These are phyloP conservation scores for Blastobotrys illinoisensis DNA, from an alignment of 1,139 yeast genomes.

Conservation along the genomic window DNA sequence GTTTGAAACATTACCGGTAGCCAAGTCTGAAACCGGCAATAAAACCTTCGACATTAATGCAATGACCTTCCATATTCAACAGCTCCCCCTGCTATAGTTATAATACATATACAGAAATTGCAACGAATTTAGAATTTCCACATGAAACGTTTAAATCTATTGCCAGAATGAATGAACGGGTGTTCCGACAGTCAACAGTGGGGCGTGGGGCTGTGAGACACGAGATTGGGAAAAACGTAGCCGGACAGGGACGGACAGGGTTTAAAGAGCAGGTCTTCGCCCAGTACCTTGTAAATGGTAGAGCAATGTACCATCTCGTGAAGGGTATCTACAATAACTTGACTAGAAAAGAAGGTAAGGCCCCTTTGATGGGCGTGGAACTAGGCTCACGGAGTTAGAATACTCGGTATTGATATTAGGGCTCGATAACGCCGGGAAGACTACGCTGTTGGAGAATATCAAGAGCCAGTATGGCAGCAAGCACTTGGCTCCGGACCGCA, in stretches of 20 bases:
- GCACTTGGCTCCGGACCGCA: conserved; percentile 44
- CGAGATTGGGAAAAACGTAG: background rate
- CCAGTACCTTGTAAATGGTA: background rate
- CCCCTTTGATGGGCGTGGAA: background rate
- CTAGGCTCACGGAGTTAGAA: conserved; percentile 33
- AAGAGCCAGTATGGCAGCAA: conserved; percentile 45
- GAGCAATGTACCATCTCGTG: conserved; percentile 57
- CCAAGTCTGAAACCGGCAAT: too few species aligned
- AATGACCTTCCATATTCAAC: too few species aligned
- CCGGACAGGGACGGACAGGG: background rate
- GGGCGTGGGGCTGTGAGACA: background rate
- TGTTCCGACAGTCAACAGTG: too few species aligned
- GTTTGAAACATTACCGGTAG: too few species aligned
- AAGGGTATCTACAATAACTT: conserved; percentile 53
- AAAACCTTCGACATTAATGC: too few species aligned
- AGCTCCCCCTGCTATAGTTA: too few species aligned
- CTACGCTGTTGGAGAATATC: conserved; percentile 66
- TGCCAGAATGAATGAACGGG: too few species aligned
- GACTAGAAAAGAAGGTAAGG: conserved; percentile 49
- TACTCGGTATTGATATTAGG: conserved; percentile 79
- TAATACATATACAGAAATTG: too few species aligned
- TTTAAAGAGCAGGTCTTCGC: background rate
- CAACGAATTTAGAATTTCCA: too few species aligned
- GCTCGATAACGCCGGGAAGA: conserved; percentile 93
- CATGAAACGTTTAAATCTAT: too few species aligned